Conservation (phyloP, 2,329 filamentous ascomycete species). For the Grosmannia serpens region DNA sequence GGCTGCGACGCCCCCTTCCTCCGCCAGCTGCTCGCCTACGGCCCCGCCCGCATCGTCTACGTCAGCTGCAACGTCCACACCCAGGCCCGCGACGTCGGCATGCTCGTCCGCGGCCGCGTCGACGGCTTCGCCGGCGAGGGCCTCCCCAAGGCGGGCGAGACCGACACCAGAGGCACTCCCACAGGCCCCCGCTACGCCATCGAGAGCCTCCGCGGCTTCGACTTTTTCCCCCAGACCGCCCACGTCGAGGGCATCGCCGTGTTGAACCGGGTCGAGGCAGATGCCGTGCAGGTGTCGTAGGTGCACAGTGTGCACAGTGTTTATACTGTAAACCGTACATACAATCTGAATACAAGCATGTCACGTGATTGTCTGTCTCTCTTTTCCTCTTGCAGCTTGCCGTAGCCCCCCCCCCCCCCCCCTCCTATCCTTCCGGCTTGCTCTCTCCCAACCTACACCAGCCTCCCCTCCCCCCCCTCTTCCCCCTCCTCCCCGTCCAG, state of each 20-base stretch:
- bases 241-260: constrained; percentile 60
- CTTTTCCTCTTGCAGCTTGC: too few species aligned
- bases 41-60: constrained; percentile 73
- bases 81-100: constrained; percentile 84
- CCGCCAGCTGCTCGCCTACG: constrained; percentile 65
- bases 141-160: constrained; percentile 13
- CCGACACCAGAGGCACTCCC: constrained; percentile 19
- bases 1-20: constrained; percentile 84
- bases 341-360: too few species aligned
- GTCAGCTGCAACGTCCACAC: constrained; percentile 98
- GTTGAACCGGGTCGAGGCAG: constrained; percentile 41
- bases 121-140: constrained; percentile 13
- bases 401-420: too few species aligned
- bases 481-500: constrained; percentile 26
- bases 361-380: too few species aligned
- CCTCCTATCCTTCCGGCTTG: background rate
- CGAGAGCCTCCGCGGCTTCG: constrained; percentile 84
- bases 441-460: background rate
- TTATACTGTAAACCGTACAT: too few species aligned
- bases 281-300: too few species aligned
- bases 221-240: constrained; percentile 87
- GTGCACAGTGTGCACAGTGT: too few species aligned
- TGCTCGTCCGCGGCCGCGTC: constrained; percentile 62
- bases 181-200: constrained; percentile 56
- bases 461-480: background rate